phyloP scores from a whole-genome alignment of 805 yeast species.

The Candida cerambycidarum region DNA sequence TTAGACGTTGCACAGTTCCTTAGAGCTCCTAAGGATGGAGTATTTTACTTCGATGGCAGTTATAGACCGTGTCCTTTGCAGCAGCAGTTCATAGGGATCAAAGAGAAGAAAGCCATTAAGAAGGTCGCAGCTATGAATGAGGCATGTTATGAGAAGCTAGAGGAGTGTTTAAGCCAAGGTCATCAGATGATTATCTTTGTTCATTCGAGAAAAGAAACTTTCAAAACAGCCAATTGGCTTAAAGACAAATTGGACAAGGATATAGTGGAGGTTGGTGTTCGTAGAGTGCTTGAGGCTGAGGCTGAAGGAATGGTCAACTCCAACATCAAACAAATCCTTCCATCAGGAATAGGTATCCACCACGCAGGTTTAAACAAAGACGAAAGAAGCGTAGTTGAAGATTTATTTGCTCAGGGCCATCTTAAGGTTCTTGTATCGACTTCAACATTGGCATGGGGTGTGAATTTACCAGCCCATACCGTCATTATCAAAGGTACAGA shows the following conservation, averaged over 20 bases:
- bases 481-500: slow-evolving; percentile 93
- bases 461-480: slow-evolving; percentile 91
- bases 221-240: slow-evolving; percentile 75
- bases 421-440: slow-evolving; percentile 84
- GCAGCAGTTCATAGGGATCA: slow-evolving; percentile 85
- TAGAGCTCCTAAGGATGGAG: slow-evolving; percentile 57
- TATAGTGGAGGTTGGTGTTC: slow-evolving; percentile 51
- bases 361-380: slow-evolving; percentile 82
- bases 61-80: slow-evolving; percentile 91
- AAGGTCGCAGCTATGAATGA: slow-evolving; percentile 82
- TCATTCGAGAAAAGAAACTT: slow-evolving; percentile 91
- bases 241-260: slow-evolving; percentile 56
- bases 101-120: slow-evolving; percentile 78
- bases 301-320: slow-evolving; percentile 53
- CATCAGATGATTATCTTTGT: slow-evolving; percentile 89
- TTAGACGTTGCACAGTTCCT: slow-evolving; percentile 82
- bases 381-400: slow-evolving; percentile 80
- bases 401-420: slow-evolving; percentile 83
- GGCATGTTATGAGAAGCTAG: slow-evolving; percentile 75
- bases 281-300: slow-evolving; percentile 64
- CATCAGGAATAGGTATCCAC: slow-evolving; percentile 81
- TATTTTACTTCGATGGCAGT: slow-evolving; percentile 79
- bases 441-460: slow-evolving; percentile 97
- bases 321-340: slow-evolving; percentile 58
- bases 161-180: slow-evolving; percentile 57